Base-by-base conservation (phyloP, 352 stramenopile species). In the Phytophthora ohioensis region DNA sequence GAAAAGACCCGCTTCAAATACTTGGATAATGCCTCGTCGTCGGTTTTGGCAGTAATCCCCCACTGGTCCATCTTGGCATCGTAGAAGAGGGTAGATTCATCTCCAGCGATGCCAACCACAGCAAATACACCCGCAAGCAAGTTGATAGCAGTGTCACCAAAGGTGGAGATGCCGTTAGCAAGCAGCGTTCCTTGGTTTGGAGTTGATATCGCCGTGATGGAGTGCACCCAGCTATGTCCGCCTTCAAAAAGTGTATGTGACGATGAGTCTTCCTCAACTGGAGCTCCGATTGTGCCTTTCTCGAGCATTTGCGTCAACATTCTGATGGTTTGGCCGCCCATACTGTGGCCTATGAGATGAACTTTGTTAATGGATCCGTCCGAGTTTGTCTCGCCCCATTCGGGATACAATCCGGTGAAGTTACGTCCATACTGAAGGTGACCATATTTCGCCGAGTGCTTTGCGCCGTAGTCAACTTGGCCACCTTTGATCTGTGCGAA, bases 401-500 rank as follows among this genome's bases (percentile, higher is more conserved):
- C 11, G 1, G 39, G 39, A 17, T 46, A 46, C 15, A 46, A 15
- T 21, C 12, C 39, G 8, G 39, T 46, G 12, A 21, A 46, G 39
- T 46, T 46, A 12, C 39, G 39, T 5, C 39, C 39, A 15, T 46
- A 52, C 4, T 13, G 46, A 52, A 11, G 30, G 12, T 31, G 17
- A 31, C 11, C 43, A 32, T 55, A 27, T 17, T 21, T 31, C 34
- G 39, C 41, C 1, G 76, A 73, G 65, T 84, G 76, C n/a, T 80
- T 78, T 17, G 13, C 39, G 15, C 39, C 39, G 17, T 46, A 46
- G 8, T 86, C 73, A 3, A 81, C 76, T 17, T 54, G 36, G 3
- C 70, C 70, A 3, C 78, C 78, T 49, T 82, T 89, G 75, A 87
- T 84, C 49, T 81, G 75, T 31, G 79, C 77, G 74, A 83, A 89